Conservation (phyloP, 2,329 filamentous ascomycete genomes). For the Fusarium cyanostomum region DNA sequence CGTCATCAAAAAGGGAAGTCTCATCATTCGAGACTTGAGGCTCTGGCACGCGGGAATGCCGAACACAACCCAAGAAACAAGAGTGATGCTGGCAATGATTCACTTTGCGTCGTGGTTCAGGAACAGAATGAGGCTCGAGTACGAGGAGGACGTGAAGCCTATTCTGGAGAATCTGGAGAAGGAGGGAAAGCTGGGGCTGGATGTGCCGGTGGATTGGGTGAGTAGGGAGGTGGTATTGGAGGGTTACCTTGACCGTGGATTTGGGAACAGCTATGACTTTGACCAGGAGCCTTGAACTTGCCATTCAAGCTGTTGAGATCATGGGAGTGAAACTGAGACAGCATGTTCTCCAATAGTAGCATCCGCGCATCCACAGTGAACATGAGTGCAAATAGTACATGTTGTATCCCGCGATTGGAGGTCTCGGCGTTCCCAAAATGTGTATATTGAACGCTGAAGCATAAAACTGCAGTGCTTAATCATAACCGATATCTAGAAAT, state of each 20-base stretch:
- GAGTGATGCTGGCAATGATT: slow-evolving; percentile 69
- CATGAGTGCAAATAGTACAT: too few species aligned
- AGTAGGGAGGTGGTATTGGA: slow-evolving; percentile 52
- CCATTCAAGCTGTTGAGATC: slow-evolving; percentile 1
- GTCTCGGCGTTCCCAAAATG: too few species aligned
- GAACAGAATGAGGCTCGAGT: slow-evolving; percentile 65
- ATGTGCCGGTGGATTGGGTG: slow-evolving; percentile 62
- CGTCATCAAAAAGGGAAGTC: slow-evolving; percentile 60
- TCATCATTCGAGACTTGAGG: slow-evolving; percentile 67
- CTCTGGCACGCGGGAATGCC: slow-evolving; percentile 73
- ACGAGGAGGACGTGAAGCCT: slow-evolving; percentile 60
- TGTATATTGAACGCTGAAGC: not conserved
- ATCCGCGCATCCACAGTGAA: too few species aligned
- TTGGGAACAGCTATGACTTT: slow-evolving; percentile 72
- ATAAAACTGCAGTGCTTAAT: not conserved
- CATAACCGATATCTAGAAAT: not conserved
- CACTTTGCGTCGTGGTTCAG: slow-evolving; percentile 67
- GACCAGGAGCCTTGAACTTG: slow-evolving; percentile 53
- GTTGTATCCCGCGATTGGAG: too few species aligned
- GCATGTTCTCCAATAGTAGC: too few species aligned
- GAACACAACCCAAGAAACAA: slow-evolving; percentile 59
- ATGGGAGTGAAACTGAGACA: not conserved
- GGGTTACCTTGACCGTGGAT: slow-evolving; percentile 64
- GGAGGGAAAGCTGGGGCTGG: slow-evolving; percentile 49
- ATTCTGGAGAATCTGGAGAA: slow-evolving; percentile 56